phyloP scores from a whole-genome alignment of 805 yeast genomes.

The Hanseniaspora meyeri region DNA sequence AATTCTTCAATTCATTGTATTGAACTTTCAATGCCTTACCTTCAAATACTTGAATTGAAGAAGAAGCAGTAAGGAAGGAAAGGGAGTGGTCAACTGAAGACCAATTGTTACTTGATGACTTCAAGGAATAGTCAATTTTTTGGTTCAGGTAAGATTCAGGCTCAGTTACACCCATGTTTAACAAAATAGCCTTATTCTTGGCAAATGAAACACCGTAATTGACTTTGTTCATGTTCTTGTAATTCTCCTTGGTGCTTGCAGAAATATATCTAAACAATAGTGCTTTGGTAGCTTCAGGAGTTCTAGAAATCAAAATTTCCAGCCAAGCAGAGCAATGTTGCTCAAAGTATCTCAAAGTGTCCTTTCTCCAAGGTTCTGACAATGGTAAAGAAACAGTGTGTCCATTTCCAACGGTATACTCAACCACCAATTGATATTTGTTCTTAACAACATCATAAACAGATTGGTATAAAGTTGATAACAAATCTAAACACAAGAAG shows the following conservation, averaged over 20 bases:
- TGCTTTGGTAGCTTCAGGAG: conserved; percentile 65
- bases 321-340: conserved; percentile 59
- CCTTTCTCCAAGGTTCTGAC: conserved; percentile 71
- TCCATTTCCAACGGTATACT: conserved; percentile 36
- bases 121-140: conserved; percentile 1
- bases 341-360: conserved; percentile 49
- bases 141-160: conserved; percentile 42
- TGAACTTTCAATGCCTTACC: background rate
- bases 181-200: conserved; percentile 67
- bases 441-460: conserved; percentile 71
- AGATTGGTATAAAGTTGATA: conserved; percentile 66
- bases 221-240: conserved; percentile 31
- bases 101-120: background rate
- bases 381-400: conserved; percentile 33
- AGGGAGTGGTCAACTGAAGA: conserved; percentile 16
- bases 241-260: background rate
- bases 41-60: background rate
- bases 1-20: background rate
- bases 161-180: conserved; percentile 43
- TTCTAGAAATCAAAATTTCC: conserved; percentile 39
- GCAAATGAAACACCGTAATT: conserved; percentile 86
- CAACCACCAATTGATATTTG: conserved; percentile 73
- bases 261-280: conserved; percentile 68
- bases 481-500: conserved; percentile 67
- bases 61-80: conserved; percentile 7